Evolutionary conservation across 441 rosid species (phyloP).

Genomic region (Manihot esculenta): DNA sequence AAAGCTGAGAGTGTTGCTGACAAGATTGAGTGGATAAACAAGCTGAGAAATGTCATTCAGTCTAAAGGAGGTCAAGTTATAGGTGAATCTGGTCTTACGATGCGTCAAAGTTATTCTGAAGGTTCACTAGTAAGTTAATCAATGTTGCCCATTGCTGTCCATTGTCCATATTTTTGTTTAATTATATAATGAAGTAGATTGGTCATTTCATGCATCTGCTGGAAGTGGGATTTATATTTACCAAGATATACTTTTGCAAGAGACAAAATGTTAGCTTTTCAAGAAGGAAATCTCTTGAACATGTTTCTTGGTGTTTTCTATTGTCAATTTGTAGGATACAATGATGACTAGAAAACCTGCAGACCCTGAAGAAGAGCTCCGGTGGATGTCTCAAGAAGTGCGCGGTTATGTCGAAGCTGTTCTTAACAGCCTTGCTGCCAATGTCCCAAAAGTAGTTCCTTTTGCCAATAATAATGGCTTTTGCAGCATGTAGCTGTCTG

Average conservation of each 20-base stretch:
- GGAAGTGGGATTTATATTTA: not conserved
- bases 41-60: constrained; percentile 66
- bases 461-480: constrained; percentile 14
- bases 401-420: constrained; percentile 99
- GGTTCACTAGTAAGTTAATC: constrained; percentile 90
- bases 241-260: no score
- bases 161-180: not conserved
- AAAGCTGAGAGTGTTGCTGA: constrained; percentile 91
- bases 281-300: not conserved
- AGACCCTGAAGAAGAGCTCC: constrained; percentile 98
- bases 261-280: no score
- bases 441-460: constrained; percentile 85
- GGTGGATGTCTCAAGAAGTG: constrained; percentile 99
- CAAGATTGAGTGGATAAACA: constrained; percentile 85
- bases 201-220: not conserved
- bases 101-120: constrained; percentile 96
- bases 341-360: constrained; percentile 93
- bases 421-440: constrained; percentile 99
- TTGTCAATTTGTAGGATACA: constrained; percentile 57
- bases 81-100: constrained; percentile 50
- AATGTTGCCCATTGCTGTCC: constrained; percentile 14
- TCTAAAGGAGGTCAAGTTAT: constrained; percentile 66
- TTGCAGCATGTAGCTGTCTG: not conserved
- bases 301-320: not conserved
- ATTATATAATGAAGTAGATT: not conserved